Conservation (phyloP, 768 basidiomycete species). For the Psilocybe subaeruginosa region DNA sequence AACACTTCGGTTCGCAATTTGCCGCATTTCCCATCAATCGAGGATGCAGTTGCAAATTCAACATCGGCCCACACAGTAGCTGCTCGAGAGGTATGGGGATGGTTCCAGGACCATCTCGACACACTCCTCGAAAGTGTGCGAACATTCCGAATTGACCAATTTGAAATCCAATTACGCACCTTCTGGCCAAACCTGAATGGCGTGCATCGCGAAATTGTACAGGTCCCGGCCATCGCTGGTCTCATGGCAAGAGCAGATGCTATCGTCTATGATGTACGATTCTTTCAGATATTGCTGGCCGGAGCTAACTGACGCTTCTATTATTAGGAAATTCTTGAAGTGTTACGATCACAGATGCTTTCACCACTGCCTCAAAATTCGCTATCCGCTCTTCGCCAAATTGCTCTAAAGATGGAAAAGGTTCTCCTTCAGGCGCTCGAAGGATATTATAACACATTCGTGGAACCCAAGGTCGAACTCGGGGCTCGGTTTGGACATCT, state of each 20-base stretch:
- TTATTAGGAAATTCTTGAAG: slow-evolving; percentile 81
- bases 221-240: slow-evolving; percentile 86
- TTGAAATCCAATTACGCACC: slow-evolving; percentile 82
- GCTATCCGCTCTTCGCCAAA: slow-evolving; percentile 71
- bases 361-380: slow-evolving; percentile 72
- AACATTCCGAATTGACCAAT: slow-evolving; percentile 84
- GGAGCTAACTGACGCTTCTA: slow-evolving; percentile 20
- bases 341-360: slow-evolving; percentile 83
- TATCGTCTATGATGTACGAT: slow-evolving; percentile 85
- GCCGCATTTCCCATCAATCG: slow-evolving; percentile 82
- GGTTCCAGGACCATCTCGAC: slow-evolving; percentile 93
- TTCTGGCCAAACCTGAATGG: slow-evolving; percentile 83
- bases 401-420: slow-evolving; percentile 93
- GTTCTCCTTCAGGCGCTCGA: slow-evolving; percentile 81
- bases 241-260: slow-evolving; percentile 91
- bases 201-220: slow-evolving; percentile 84
- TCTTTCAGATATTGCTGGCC: neutral
- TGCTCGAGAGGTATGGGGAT: slow-evolving; percentile 87
- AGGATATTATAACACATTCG: slow-evolving; percentile 85
- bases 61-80: slow-evolving; percentile 78
- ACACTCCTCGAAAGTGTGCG: slow-evolving; percentile 77
- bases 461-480: slow-evolving; percentile 89
- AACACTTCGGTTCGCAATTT: slow-evolving; percentile 73
- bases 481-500: slow-evolving; percentile 91
- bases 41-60: slow-evolving; percentile 78